Base-by-base conservation (phyloP, 345 rosid species). In the Rhodamnia argentea region DNA sequence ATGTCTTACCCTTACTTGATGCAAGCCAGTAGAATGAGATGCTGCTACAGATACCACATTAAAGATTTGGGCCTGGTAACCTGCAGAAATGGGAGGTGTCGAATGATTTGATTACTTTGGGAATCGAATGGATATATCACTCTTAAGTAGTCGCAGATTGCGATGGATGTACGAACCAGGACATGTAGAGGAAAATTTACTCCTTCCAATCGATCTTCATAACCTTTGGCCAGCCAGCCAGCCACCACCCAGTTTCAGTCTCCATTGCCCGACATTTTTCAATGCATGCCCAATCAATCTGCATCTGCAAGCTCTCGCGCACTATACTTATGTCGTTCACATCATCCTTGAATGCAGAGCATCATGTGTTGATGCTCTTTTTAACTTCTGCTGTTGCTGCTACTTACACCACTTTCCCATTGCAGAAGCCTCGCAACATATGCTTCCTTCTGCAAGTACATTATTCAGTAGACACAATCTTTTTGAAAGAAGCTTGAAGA, bases 401-500 rank as follows among this genome's bases (percentile, higher is more conserved):
- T 89, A 93, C 91, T 52, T 60, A 70, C 7, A 9, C 78, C 47
- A 32, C 47, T 32, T 70, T 8, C 12, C 3, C 78, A 70, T 70
- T 18, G 78, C 78, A 70, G 78, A 70, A 32, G 47, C 88, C 58
- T 86, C 87, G 6, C 52, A 70, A 32, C 88, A 82, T 88, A 82
- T 89, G 29, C 78, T 86, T 87, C 90, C 91, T 50, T 84, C 88
- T 29, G 51, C 93, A 52, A 90, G 87, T 89, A 86, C 93, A 64
- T 83, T 86, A 86, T 88, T 92, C 89, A 78, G 87, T 81, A 88
- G 93, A 70, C 42, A 70, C 78, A 70, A 40, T 76, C 57, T 42
- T 18, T 84, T 23, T 55, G 84, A 86, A 84, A 92, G 92, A 87
- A 42, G 93, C 87, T 47, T 95, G 27, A 90, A 88, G 87, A 91